Conservation (phyloP, 176 grass and related monocot genomes). For the Bonia amplexicaulis region DNA sequence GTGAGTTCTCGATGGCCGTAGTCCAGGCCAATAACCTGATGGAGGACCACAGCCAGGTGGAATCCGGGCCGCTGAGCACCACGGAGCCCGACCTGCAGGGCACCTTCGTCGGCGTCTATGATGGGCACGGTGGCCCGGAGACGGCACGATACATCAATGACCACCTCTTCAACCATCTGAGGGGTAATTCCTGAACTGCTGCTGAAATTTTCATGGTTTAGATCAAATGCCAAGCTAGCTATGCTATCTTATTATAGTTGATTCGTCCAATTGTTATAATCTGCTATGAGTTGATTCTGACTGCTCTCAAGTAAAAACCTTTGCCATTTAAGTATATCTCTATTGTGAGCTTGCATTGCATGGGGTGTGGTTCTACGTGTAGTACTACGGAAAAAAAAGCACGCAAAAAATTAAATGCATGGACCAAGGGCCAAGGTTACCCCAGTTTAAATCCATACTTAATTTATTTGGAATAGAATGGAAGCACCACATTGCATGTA, state of each 20-base stretch:
- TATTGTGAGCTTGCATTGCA: slow-evolving; percentile 13
- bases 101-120: slow-evolving; percentile 75
- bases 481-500: neutral
- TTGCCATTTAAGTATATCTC: slow-evolving; percentile 1
- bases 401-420: neutral
- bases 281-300: neutral
- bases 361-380: neutral
- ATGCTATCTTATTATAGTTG: neutral
- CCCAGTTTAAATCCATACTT: neutral
- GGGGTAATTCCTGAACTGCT: slow-evolving; percentile 39
- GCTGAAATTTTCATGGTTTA: neutral
- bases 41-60: slow-evolving; percentile 85
- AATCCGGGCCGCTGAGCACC: slow-evolving; percentile 61
- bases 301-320: neutral
- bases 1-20: slow-evolving; percentile 90
- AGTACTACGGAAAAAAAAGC: neutral
- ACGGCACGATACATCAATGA: slow-evolving; percentile 68
- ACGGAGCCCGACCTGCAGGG: slow-evolving; percentile 44
- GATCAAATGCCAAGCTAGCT: slow-evolving; percentile 2
- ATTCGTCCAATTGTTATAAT: neutral
- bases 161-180: slow-evolving; percentile 66
- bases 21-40: slow-evolving; percentile 87
- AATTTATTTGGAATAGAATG: neutral
- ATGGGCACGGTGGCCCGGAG: slow-evolving; percentile 84
- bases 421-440: neutral